These are phyloP conservation scores for Penicillium sp. DNA, from an alignment of 2,329 filamentous ascomycete species.

Conservation along the genomic window DNA sequence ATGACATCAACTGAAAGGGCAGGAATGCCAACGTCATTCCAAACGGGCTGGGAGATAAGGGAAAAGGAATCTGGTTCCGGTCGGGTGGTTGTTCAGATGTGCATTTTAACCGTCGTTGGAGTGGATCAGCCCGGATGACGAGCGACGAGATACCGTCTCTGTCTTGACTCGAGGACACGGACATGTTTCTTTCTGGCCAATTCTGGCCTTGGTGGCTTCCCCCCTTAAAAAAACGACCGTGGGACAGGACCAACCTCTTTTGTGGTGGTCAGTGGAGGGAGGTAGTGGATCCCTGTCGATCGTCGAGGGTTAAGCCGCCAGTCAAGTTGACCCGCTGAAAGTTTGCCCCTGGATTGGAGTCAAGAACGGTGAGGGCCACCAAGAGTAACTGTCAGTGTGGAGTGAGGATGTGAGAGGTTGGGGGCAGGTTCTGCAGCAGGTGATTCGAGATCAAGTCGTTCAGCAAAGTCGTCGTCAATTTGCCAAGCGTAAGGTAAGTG, in stretches of 20 bases:
- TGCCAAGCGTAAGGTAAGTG: not conserved
- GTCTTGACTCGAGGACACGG: not conserved
- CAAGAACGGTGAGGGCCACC: not conserved
- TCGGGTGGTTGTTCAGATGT: not conserved
- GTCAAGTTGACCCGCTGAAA: conserved; percentile 11
- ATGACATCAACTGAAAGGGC: conserved; percentile 17
- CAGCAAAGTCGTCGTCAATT: not conserved
- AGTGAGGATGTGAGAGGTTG: not conserved
- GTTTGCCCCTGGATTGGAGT: conserved; percentile 11
- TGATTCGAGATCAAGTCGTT: too few species aligned
- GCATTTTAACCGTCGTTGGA: not conserved
- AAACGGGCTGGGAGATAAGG: conserved; percentile 10
- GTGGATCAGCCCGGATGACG: not conserved
- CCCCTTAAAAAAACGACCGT: not conserved
- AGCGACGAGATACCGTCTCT: not conserved
- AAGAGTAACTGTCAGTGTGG: too few species aligned
- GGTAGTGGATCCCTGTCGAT: conserved; percentile 21
- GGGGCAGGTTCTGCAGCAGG: conserved; percentile 5
- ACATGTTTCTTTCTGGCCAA: too few species aligned
- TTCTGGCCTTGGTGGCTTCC: not conserved
- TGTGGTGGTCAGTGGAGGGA: not conserved
- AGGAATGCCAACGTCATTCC: conserved; percentile 23
- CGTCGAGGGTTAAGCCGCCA: conserved; percentile 11
- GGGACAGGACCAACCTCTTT: conserved; percentile 1
- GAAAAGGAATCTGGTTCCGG: conserved; percentile 1